Evolutionary conservation across 176 grass and related monocot genomes (phyloP).

Genomic region (Themeda triandra): DNA sequence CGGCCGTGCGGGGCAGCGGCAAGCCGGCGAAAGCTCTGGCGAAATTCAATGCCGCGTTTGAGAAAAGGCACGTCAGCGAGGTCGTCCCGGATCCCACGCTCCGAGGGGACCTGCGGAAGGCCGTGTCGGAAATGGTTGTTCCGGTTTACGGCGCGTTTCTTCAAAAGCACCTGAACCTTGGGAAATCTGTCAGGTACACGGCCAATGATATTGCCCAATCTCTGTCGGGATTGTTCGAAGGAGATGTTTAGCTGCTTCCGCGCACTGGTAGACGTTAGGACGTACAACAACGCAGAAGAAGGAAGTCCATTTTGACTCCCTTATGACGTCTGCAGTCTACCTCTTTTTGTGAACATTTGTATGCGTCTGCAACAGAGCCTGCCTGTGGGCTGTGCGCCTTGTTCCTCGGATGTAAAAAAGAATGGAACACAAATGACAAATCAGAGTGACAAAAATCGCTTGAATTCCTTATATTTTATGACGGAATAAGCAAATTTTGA

Average conservation of each 20-base stretch:
- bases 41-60: constrained; percentile 12
- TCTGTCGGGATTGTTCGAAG: constrained; percentile 19
- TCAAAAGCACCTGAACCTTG: neutral
- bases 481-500: too few relatives aligned
- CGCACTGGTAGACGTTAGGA: too few relatives aligned
- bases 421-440: too few relatives aligned
- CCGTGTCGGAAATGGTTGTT: constrained; percentile 2
- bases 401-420: too few relatives aligned
- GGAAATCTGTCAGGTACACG: neutral
- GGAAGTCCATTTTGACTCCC: too few relatives aligned
- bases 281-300: too few relatives aligned
- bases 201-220: neutral
- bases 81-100: constrained; percentile 13
- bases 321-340: too few relatives aligned
- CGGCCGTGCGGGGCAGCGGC: neutral
- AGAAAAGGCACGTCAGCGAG: neutral
- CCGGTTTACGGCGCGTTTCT: constrained; percentile 10
- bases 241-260: neutral
- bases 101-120: neutral
- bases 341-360: too few relatives aligned
- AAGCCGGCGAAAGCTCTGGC: constrained; percentile 9
- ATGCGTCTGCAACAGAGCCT: too few relatives aligned
- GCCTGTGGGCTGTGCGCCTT: too few relatives aligned
- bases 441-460: too few relatives aligned
- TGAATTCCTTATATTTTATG: too few relatives aligned